Base-by-base conservation (phyloP, 495 filamentous ascomycete species). In the Barbatosphaeria neglecta region DNA sequence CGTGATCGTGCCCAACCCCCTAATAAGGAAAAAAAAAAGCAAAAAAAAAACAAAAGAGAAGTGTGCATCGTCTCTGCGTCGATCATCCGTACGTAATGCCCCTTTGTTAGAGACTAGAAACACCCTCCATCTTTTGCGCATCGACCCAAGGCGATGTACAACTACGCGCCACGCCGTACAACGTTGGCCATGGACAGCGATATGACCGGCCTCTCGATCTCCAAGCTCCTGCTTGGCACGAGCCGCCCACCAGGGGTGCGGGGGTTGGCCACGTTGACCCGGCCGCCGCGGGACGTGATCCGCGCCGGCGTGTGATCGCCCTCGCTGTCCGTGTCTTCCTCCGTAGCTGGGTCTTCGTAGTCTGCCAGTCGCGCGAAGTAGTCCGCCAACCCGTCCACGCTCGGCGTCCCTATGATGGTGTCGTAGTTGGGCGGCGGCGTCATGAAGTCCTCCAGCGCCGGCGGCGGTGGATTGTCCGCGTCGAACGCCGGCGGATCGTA, bases 401-500 rank as follows among this genome's bases (percentile, higher is more conserved):
- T 80, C n/a, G 77, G 77, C 46, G 87, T 75, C 31, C 83, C 84
- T n/a, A 95, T 79, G 43, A 97, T 83, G 22, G 70, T 69, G 16
- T 90, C 87, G 51, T 98, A 98, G 44, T 83, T 80, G 0, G 92
- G 92, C 2, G 92, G 92, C 1, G 90, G 90, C 0, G 89, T 94
- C 45, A 86, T 63, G 27, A 92, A 59, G 17, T 58, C 55, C n/a
- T 41, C 41, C 6, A 49, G 44, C 8, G 59, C 25, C 10, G 65
- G 61, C 19, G 70, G 93, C 2, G 90, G 89, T n/a, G 90, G 84
- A 15, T 81, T 75, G 8, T 94, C 83, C 16, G 84, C 86, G 47
- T 95, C 86, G 53, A 97, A 98, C 0, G 90, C 75, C 0, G 92
- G 92, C 1, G 92, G 92, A 42, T 90, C 88, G 60, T 84, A 93